Evolutionary conservation across 768 basidiomycete genomes (phyloP).

Genomic region (Crassisporium funariophilum): DNA sequence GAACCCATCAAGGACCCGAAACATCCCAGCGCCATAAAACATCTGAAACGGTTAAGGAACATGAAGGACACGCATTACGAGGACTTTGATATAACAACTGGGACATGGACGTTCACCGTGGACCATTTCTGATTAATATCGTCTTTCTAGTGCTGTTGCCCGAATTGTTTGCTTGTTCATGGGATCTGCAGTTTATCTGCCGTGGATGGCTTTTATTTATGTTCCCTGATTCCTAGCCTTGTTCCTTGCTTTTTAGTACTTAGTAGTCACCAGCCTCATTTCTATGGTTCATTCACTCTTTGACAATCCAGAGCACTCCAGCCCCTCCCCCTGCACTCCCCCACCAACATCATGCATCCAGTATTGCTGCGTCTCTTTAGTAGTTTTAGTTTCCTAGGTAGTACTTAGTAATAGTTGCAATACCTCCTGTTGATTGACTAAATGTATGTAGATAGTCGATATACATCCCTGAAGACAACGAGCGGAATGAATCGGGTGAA

Average conservation of each 20-base stretch:
- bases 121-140: conserved; percentile 76
- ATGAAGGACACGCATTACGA: conserved; percentile 89
- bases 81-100: conserved; percentile 74
- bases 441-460: too few species aligned
- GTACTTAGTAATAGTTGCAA: too few species aligned
- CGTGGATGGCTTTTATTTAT: conserved; percentile 19
- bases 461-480: too few species aligned
- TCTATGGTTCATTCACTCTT: background rate
- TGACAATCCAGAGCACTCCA: too few species aligned
- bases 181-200: conserved; percentile 26
- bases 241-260: conserved; percentile 1
- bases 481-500: background rate
- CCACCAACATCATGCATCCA: too few species aligned
- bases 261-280: conserved; percentile 3
- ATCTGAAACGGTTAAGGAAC: conserved; percentile 77
- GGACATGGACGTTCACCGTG: conserved; percentile 93
- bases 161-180: conserved; percentile 3
- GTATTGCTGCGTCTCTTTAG: too few species aligned
- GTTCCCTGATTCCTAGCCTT: conserved; percentile 2
- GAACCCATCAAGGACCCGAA: conserved; percentile 85
- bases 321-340: too few species aligned
- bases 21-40: conserved; percentile 68
- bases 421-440: too few species aligned
- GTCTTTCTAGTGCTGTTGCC: conserved; percentile 5
- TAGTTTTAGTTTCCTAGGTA: too few species aligned